Base-by-base conservation (phyloP, 768 basidiomycete genomes). In the Trametes elegans region DNA sequence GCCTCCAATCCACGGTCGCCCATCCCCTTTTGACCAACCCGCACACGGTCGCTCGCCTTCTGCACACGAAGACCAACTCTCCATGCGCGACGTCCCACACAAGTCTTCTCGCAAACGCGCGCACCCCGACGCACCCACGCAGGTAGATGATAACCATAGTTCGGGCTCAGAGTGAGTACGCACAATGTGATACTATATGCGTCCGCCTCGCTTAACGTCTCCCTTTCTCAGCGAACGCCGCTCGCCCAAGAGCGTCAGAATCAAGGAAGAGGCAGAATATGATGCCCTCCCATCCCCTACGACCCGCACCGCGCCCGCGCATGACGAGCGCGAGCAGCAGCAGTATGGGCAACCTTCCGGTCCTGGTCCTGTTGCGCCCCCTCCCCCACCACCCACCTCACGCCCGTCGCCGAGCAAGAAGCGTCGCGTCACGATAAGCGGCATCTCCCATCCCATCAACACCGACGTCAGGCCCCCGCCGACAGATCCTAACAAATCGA, bases 381-480 rank as follows among this genome's bases (percentile, higher is more conserved):
- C 73, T 9, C 78, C 75, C 13, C 66, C 77, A 26, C 74, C 77
- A 0, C 76, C 80, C 41, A 68, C 64, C 53, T 58, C 72, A 29
- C 75, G 67, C 43, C 78, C 80, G 45, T 66, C 62, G 18, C 70
- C 73, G 6, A 68, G 74, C 24, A 87, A 87, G 78, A 84, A 78
- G 59, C 83, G 88, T 59, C 83, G 88, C 39, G 81, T 87, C 56
- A 89, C 88, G 36, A 76, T 87, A 68, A 83, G 80, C 65, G 84
- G 86, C 55, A 71, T 79, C 1, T 79, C 80, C 26, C 76, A 78
- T 57, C 72, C 77, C 10, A 75, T 82, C 62, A 79, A 82, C 65
- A 81, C 83, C 28, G 76, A 83, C 61, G 74, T 81, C 46, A 65
- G 75, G 40, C 67, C 71, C 16, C 60, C 73, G 10, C 53, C 53